phyloP scores from a whole-genome alignment of 1,284 basidiomycete genomes.

The Phylloporus sp. region DNA sequence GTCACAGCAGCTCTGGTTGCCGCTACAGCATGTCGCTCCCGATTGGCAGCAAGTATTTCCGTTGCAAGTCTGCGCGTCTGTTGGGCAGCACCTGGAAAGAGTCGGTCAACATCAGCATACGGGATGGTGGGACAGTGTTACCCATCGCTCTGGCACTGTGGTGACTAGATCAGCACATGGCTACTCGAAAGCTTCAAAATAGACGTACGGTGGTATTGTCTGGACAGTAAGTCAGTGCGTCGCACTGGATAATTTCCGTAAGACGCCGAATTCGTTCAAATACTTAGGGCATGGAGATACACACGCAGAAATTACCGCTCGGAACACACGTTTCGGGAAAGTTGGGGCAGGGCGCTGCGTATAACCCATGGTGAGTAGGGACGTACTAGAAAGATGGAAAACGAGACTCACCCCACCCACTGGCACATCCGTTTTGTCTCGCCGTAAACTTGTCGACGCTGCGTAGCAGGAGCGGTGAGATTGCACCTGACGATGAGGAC shows the following conservation, averaged over 20 bases:
- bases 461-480: constrained; percentile 28
- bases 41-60: constrained; percentile 12
- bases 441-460: constrained; percentile 17
- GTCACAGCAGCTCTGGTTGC: constrained; percentile 17
- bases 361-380: neutral
- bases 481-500: constrained; percentile 1
- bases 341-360: constrained; percentile 31
- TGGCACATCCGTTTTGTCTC: constrained; percentile 19
- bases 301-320: constrained; percentile 32
- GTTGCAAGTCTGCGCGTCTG: constrained; percentile 16
- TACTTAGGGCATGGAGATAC: neutral
- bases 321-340: constrained; percentile 29
- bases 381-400: neutral
- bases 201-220: constrained; percentile 28
- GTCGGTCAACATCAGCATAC: neutral
- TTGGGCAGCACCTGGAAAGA: constrained; percentile 23
- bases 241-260: constrained; percentile 25
- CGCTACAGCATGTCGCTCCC: constrained; percentile 21
- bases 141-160: constrained; percentile 22
- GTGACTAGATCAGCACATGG: constrained; percentile 7
- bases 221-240: constrained; percentile 19
- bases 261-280: neutral
- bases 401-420: constrained; percentile 28
- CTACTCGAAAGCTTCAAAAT: neutral
- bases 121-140: constrained; percentile 3